phyloP scores from a whole-genome alignment of 306 rosid species.

The Acacia crassicarpa region DNA sequence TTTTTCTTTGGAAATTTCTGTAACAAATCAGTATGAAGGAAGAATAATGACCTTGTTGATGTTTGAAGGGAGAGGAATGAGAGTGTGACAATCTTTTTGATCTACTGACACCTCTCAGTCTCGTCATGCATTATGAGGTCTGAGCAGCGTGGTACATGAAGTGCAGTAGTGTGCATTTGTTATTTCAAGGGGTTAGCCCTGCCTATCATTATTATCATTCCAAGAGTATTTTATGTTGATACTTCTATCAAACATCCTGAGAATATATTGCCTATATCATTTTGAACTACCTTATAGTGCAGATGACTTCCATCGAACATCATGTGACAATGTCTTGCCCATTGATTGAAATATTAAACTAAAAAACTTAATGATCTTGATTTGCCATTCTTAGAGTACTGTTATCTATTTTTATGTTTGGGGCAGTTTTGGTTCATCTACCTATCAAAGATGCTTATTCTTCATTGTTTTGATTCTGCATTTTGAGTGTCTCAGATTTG shows the following conservation, averaged over 20 bases:
- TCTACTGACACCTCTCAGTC: not conserved
- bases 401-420: not conserved
- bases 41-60: not conserved
- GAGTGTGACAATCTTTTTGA: not conserved
- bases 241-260: not conserved
- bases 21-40: not conserved
- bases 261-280: not conserved
- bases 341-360: not conserved
- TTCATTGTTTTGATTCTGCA: constrained; percentile 16
- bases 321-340: not conserved
- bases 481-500: constrained; percentile 69
- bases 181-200: not conserved
- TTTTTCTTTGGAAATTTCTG: not conserved
- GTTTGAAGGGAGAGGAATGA: not conserved
- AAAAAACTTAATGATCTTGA: not conserved
- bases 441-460: constrained; percentile 8
- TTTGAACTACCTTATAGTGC: not conserved
- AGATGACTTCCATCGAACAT: not conserved
- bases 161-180: not conserved
- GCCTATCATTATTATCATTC: not conserved
- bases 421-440: constrained; percentile 3
- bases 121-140: not conserved
- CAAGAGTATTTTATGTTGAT: not conserved
- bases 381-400: constrained; percentile 2
- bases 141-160: not conserved